Percentiles rank a stretch among this genome's conserved stretches.
Evolutionary conservation across 805 yeast species (phyloP).

Genomic region (Lachancea sp.): DNA sequence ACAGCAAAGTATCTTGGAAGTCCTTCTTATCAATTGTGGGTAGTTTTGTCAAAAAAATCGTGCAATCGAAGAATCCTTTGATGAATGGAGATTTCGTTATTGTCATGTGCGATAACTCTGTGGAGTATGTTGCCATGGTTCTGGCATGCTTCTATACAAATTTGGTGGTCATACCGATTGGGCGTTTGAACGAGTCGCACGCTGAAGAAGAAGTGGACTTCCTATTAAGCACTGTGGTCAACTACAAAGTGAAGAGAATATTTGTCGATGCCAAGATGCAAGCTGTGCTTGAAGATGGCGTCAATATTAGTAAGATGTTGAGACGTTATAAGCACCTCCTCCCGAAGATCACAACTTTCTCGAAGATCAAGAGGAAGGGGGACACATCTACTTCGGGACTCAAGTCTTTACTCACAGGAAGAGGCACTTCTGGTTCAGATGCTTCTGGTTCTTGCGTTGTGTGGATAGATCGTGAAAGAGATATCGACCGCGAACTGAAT

Average conservation of each 20-base stretch:
- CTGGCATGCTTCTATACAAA: constrained; percentile 86
- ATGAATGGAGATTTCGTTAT: constrained; percentile 68
- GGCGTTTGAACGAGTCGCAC: constrained; percentile 59
- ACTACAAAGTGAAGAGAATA: constrained; percentile 63
- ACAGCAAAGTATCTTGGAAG: constrained; percentile 65
- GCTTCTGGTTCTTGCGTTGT: constrained; percentile 18
- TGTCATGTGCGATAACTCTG: constrained; percentile 78
- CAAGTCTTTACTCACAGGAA: constrained; percentile 16
- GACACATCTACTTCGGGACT: constrained; percentile 17
- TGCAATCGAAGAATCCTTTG: constrained; percentile 55
- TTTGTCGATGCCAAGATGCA: constrained; percentile 52
- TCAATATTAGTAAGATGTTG: constrained; percentile 18
- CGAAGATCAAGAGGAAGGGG: constrained; percentile 27
- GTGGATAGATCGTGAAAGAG: constrained; percentile 27
- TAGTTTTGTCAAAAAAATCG: constrained; percentile 64
- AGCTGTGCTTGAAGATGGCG: constrained; percentile 21
- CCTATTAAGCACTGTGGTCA: constrained; percentile 57
- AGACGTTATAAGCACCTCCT: constrained; percentile 20
- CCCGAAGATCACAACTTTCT: constrained; percentile 29
- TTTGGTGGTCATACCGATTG: constrained; percentile 55
- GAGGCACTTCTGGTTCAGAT: constrained; percentile 17
- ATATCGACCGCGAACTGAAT: constrained; percentile 22
- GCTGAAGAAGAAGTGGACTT: constrained; percentile 69
- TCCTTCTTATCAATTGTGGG: constrained; percentile 72
- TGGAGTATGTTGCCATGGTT: constrained; percentile 76